A percentile compares a stretch with the other conserved stretches of the same genome.
Conservation (phyloP, 2,329 filamentous ascomycete species). For the Xenoacremonium recifei region DNA sequence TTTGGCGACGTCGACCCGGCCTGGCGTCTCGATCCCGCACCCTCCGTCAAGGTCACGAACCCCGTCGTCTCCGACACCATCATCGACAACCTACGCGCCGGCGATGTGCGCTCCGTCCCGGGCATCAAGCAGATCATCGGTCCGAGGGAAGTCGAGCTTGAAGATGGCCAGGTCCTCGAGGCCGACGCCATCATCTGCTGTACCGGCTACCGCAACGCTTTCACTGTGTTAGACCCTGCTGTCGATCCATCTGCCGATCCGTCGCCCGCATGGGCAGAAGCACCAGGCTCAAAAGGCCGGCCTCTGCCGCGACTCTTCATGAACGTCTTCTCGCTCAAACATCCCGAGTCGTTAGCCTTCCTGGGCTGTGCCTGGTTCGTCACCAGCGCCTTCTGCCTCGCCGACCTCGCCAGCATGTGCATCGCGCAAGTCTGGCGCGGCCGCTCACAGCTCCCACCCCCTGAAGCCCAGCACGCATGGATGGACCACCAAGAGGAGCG, state of each 20-base stretch:
- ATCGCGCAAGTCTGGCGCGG: constrained; percentile 26
- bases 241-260: constrained; percentile 15
- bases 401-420: constrained; percentile 32
- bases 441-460: constrained; percentile 29
- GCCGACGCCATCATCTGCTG: constrained; percentile 35
- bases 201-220: constrained; percentile 36
- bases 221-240: constrained; percentile 20
- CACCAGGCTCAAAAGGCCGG: constrained; percentile 20
- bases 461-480: constrained; percentile 31
- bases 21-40: constrained; percentile 27
- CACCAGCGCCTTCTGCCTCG: constrained; percentile 22
- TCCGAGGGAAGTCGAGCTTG: constrained; percentile 26
- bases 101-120: constrained; percentile 32
- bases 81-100: constrained; percentile 34
- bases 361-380: constrained; percentile 23
- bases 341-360: constrained; percentile 42
- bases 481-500: constrained; percentile 17
- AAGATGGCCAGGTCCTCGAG: constrained; percentile 28
- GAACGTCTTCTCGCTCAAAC: constrained; percentile 41
- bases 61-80: constrained; percentile 28
- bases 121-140: constrained; percentile 25
- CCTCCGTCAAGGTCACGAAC: constrained; percentile 23
- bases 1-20: constrained; percentile 19
- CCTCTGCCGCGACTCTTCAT: constrained; percentile 38
- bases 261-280: constrained; percentile 13